Evolutionary conservation across 805 yeast species (phyloP), one percentile per base, ranked within the genome.

Genomic region (Suhomyces canberraensis): DNA sequence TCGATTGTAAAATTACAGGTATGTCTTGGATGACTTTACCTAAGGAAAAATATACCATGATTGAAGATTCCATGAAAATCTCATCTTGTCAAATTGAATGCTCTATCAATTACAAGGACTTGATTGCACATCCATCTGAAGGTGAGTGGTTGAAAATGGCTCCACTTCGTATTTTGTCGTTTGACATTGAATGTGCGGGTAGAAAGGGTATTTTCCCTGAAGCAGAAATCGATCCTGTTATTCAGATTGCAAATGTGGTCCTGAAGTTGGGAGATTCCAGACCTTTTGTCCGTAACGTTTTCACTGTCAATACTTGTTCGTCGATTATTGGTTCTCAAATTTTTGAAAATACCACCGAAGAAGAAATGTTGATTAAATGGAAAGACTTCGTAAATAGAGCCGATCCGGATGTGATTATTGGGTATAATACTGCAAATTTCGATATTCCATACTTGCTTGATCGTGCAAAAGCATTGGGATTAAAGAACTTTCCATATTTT

Each of bases 101-200:
- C 25, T 58, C 69, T 4, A 75, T 93, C 11, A 72, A 82, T 52
- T 89, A 79, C 52, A 63, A 64, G 20, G 81, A 87, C 46, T 58
- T 93, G 35, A 57, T 86, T 0, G 73, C 95, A 1, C 98, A 88
- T 57, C 74, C 88, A 1, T 75, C 96, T 0, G 98, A 91, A 55
- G 97, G 96, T 4, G 89, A 90, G 42, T 95, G 95, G 90, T 75
- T 88, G 24, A 83, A 80, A 47, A 82, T 85, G 66, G 98, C 98
- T 1, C 98, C 98, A 0, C 70, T 93, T 41, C 81, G 99, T 52
- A 81, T 93, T 33, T 68, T 93, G 47, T 89, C 97, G 8, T 91
- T 93, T 59, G 99, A 93, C 71, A 93, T 93, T 43, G 99, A 93
- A 62, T 93, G 99, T 74, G 93, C 98, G 3, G 98, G 98, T 30